Evolutionary conservation across 75 land plant species (phyloP).

Genomic region (Cryptomeria japonica): DNA sequence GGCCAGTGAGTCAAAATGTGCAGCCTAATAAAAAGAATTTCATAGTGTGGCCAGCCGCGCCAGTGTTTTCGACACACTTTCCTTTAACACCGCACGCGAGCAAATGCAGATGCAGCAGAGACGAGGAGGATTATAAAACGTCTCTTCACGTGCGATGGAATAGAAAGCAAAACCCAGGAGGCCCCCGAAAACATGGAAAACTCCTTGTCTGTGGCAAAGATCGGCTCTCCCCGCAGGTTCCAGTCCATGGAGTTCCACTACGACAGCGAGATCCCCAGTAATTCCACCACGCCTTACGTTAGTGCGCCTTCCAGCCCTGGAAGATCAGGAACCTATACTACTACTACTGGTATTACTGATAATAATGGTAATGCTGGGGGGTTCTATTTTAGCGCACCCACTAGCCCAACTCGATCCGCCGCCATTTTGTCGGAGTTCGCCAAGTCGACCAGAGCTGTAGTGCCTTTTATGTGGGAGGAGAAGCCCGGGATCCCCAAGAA

Average conservation of each 20-base stretch:
- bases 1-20: background rate
- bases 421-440: conserved; percentile 17
- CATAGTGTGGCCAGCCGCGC: background rate
- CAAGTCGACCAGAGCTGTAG: conserved; percentile 19
- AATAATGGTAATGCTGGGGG: conserved; percentile 4
- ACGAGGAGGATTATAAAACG: background rate
- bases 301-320: conserved; percentile 74
- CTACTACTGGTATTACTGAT: background rate
- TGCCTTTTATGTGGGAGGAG: conserved; percentile 80
- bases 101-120: background rate
- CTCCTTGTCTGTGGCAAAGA: background rate
- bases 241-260: conserved; percentile 9
- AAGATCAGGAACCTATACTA: conserved; percentile 1
- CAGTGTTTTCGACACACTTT: background rate
- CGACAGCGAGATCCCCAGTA: conserved; percentile 27
- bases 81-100: background rate
- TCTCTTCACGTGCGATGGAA: background rate
- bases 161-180: background rate
- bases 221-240: conserved; percentile 1
- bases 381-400: conserved; percentile 56
- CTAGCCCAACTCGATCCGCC: conserved; percentile 43
- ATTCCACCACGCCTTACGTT: conserved; percentile 54
- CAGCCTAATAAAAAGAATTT: background rate
- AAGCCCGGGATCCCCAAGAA: conserved; percentile 58
- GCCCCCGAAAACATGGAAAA: background rate